Conservation (phyloP, 129 eudicot species). For the Oenanthe sinensis region DNA sequence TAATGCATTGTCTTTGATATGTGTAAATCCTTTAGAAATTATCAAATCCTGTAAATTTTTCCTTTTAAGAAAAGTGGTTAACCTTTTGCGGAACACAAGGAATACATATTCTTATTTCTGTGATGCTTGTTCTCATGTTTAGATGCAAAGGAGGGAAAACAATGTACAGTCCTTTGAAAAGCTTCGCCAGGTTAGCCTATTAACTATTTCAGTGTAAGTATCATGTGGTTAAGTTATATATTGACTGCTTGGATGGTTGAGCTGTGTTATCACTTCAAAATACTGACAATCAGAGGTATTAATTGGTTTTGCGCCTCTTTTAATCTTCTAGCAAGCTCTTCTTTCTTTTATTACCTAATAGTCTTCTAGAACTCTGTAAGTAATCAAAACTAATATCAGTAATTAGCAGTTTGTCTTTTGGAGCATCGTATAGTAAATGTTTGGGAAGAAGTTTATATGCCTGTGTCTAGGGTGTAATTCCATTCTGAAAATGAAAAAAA, state of each 20-base stretch:
- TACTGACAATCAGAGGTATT: not conserved
- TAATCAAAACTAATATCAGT: not conserved
- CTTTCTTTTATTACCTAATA: not conserved
- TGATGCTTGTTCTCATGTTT: conserved; percentile 13
- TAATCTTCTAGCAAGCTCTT: not conserved
- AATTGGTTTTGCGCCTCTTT: not conserved
- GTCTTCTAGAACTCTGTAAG: not conserved
- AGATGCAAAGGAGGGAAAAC: conserved; percentile 99
- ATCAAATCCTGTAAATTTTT: not conserved
- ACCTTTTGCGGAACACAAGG: not conserved
- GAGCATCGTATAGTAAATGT: not conserved
- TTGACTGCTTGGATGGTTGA: not conserved
- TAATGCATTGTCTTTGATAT: not conserved
- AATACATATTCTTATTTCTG: not conserved
- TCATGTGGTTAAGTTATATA: not conserved
- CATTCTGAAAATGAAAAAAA: not conserved
- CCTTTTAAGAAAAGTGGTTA: not conserved
- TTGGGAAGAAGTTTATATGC: not conserved
- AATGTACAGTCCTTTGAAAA: conserved; percentile 96
- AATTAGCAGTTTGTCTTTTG: not conserved
- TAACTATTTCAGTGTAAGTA: conserved; percentile 1
- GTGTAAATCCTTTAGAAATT: not conserved
- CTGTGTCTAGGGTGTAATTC: not conserved
- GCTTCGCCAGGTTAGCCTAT: conserved; percentile 74
- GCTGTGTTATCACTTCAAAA: not conserved